Evolutionary conservation across 176 grass and related monocot genomes (phyloP), one percentile per base, ranked within the genome.

Genomic region (Triticum timopheevii): DNA sequence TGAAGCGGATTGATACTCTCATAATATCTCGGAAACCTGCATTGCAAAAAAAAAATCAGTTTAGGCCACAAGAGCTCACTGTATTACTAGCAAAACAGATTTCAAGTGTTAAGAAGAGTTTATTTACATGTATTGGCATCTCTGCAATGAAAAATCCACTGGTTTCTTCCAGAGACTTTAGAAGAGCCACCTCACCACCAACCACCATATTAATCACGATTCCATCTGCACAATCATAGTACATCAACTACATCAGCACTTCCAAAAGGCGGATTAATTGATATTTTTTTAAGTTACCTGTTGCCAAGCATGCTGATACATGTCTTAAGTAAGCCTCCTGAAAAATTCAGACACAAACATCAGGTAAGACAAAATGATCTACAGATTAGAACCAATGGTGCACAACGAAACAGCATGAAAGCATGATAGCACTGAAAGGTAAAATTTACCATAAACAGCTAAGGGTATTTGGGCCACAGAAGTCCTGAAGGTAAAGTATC

Each of bases 101-200:
- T 45, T 45, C 12, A 56, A 20, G 50, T 79, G 76, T 50, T 20
- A 52, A 52, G 17, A 76, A 50, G 52, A 84, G 79, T 88, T 91
- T 81, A 96, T 89, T 90, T 87, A 98, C 97, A 80, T 95, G 93
- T 94, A 98, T 98, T 33, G 94, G 97, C 97, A 98, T 98, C 85
- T 98, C 97, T 7, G 90, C 87, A 86, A 98, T 94, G 20, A 94
- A 42, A 23, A 98, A 80, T 52, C 90, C 88, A 88, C 83, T 91
- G 83, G 8, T 88, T 72, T 98, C 97, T 88, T 98, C 97, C 44
- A 96, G 77, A 73, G 84, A 90, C 87, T 86, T 96, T 1, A 98
- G 90, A 69, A 78, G 76, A 56, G 73, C 89, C 40, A 96, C 97
- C 84, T 96, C 94, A 22, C 93, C 94, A 88, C 97, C 97, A 61